Base-by-base conservation (phyloP, 192 early-diverging fungal genomes). In the Dimargaris xerosporica region DNA sequence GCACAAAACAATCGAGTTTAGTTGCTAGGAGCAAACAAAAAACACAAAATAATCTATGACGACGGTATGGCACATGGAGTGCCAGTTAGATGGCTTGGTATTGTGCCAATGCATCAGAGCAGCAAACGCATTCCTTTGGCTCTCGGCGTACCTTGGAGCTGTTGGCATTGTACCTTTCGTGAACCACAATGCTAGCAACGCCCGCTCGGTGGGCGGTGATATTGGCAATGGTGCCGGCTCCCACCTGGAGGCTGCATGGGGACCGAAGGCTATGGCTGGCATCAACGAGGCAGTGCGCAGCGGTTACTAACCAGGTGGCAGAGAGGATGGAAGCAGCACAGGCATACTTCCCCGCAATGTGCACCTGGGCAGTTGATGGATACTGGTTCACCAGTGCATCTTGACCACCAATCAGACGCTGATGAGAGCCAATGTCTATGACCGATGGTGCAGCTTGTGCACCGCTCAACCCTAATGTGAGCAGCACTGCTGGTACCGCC, bases 271-370 rank as follows among this genome's bases (percentile, higher is more conserved):
- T 21, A 21, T 19, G 30, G 41, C 43, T 21, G 13, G 15, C 42
- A 60, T 44, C 41, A 42, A 69, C 70, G 56, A 79, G 66, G 50
- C 77, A 79, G 62, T 79, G 77, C 0, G 77, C 77, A 10, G 77
- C 77, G 3, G 77, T 75, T n/a, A 79, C 52, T n/a, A 79, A 62
- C 72, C 71, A 74, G 29, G 63, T 43, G 41, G 62, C 56, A 15
- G 70, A 70, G 34, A 79, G 66, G 54, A 79, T 72, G 5, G 74
- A 74, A 7, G 74, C 77, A 31, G 74, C 77, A n/a, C 77, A 79
- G 0, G 70, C 65, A 45, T 65, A 65, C 21, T 73, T 69, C 6
- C 63, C 63, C 3, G 52, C 48, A 45, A 73, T 74, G 48, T 73
- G 69, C 42, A 78, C 26, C 44, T 69, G 72, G 16, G 72, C 71